Evolutionary conservation across 495 filamentous ascomycete species (phyloP).

Genomic region (Terfezia claveryi): DNA sequence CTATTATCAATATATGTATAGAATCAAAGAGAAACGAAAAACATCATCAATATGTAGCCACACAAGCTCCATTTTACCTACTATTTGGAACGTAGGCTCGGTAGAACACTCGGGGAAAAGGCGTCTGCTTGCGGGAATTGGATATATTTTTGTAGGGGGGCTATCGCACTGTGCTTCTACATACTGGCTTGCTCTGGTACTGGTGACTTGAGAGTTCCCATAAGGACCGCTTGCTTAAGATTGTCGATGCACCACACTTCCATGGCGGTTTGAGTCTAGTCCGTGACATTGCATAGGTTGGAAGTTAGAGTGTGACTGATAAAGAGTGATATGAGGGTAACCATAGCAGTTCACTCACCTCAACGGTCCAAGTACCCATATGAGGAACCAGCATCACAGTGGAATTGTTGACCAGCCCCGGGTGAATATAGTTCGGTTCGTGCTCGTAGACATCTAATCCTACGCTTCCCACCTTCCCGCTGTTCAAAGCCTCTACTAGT

Average conservation of each 20-base stretch:
- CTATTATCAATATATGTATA: too few species aligned
- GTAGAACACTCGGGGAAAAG: too few species aligned
- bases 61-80: too few species aligned
- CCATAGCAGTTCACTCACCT: conserved; percentile 15
- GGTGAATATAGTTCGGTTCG: conserved; percentile 44
- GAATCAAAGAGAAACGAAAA: too few species aligned
- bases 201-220: conserved; percentile 43
- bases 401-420: conserved; percentile 44
- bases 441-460: conserved; percentile 72
- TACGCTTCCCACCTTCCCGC: conserved; percentile 40
- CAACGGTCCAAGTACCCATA: conserved; percentile 49
- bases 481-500: conserved; percentile 45
- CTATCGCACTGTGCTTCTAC: neutral
- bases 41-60: too few species aligned
- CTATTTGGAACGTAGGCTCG: too few species aligned
- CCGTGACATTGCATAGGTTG: too few species aligned
- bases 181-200: conserved; percentile 39
- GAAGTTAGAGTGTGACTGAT: too few species aligned
- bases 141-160: too few species aligned
- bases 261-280: conserved; percentile 50
- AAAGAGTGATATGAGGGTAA: neutral
- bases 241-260: conserved; percentile 53
- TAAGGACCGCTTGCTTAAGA: conserved; percentile 37
- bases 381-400: conserved; percentile 57
- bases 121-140: too few species aligned